These are phyloP conservation scores for Neurospora sp. DNA, from an alignment of 495 filamentous ascomycete genomes.

Conservation along the genomic window DNA sequence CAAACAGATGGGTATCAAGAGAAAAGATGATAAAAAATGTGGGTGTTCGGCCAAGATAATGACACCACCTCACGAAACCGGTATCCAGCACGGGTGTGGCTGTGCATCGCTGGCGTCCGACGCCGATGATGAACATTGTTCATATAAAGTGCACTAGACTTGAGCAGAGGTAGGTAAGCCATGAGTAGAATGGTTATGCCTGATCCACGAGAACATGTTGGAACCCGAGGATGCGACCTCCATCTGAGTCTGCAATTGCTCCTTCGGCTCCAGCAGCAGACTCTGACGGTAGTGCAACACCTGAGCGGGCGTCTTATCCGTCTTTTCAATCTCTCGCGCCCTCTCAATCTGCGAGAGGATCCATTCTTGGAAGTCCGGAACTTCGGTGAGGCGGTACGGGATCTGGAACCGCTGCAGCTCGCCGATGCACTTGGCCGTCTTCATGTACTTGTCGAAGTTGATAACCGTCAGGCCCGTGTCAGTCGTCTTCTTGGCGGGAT, in stretches of 20 bases:
- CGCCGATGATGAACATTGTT: neutral
- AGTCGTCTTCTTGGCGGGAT: constrained; percentile 56
- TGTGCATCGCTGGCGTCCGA: neutral
- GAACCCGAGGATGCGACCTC: constrained; percentile 24
- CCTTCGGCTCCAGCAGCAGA: constrained; percentile 76
- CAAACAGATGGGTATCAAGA: constrained; percentile 8
- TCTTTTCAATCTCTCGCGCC: constrained; percentile 66
- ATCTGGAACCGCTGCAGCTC: constrained; percentile 97
- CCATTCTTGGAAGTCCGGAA: constrained; percentile 91
- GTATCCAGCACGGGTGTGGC: neutral
- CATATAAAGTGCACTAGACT: constrained; percentile 5
- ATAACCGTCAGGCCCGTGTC: constrained; percentile 60
- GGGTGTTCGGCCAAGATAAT: neutral
- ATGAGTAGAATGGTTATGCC: constrained; percentile 13
- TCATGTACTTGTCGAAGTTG: constrained; percentile 97
- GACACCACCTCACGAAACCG: neutral
- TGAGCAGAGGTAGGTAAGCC: constrained; percentile 7
- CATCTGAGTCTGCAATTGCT: constrained; percentile 39
- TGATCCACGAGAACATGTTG: constrained; percentile 27
- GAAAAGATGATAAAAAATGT: neutral
- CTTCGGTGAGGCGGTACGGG: constrained; percentile 74
- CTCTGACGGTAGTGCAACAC: constrained; percentile 79
- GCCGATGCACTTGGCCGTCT: constrained; percentile 89
- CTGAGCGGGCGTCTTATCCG: constrained; percentile 53
- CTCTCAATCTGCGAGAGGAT: constrained; percentile 75